A percentile compares a stretch with the other conserved stretches of the same genome.
phyloP scores from a whole-genome alignment of 139 green algal species.

The Astrephomene gubernaculifera region DNA sequence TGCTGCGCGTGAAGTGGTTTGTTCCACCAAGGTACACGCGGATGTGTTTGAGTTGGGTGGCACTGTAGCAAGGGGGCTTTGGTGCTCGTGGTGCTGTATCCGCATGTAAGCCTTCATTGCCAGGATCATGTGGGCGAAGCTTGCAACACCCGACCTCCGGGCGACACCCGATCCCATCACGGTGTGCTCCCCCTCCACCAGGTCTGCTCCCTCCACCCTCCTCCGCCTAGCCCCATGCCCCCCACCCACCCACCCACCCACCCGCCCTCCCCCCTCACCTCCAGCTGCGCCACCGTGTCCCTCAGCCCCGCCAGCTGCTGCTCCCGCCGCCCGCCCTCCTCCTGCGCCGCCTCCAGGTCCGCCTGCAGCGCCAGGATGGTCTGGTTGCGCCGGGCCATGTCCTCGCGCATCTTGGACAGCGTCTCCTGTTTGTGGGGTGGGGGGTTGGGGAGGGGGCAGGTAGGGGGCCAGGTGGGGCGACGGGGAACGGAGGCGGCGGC shows the following conservation, averaged over 20 bases:
- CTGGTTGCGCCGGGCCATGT: slow-evolving; percentile 54
- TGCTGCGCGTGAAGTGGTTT: too few relatives aligned
- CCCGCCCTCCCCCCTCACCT: neutral
- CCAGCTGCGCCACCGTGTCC: neutral
- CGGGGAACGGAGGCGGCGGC: too few relatives aligned
- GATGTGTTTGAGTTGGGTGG: too few relatives aligned
- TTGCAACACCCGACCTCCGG: too few relatives aligned
- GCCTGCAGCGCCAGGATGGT: slow-evolving; percentile 53
- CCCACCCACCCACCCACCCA: neutral
- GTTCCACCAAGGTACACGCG: too few relatives aligned
- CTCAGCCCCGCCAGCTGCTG: slow-evolving; percentile 25
- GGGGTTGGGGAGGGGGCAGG: neutral
- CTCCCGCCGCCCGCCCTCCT: neutral
- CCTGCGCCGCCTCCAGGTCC: slow-evolving; percentile 5
- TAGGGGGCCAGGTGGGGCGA: neutral
- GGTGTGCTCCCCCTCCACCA: too few relatives aligned
- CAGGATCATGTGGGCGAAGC: too few relatives aligned
- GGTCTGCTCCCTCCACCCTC: too few relatives aligned
- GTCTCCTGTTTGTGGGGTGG: slow-evolving; percentile 41
- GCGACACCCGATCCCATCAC: too few relatives aligned
- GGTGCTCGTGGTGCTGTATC: too few relatives aligned
- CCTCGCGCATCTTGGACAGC: slow-evolving; percentile 48
- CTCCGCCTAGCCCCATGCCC: neutral
- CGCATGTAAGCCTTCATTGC: too few relatives aligned
- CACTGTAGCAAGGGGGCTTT: too few relatives aligned